Percentiles rank a stretch among this genome's conserved stretches.
These are phyloP conservation scores for Lagenidium sp. DNA, from an alignment of 352 stramenopile genomes.

Conservation along the genomic window DNA sequence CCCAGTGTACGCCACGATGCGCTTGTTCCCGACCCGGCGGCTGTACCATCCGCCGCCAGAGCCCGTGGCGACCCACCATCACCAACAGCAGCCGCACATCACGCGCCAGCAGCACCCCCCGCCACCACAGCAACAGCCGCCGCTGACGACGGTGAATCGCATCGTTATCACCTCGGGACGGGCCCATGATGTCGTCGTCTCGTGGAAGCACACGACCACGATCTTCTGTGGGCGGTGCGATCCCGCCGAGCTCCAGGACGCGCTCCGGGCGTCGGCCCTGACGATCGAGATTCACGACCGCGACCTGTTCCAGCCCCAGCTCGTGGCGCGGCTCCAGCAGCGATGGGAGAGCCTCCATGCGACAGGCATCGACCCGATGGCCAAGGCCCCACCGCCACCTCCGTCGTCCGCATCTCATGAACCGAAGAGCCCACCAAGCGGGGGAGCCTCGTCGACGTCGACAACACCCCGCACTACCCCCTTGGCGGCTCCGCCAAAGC, in stretches of 20 bases:
- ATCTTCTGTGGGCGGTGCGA: conserved; percentile 39
- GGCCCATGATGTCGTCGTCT: conserved; percentile 7
- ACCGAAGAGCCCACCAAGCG: no score
- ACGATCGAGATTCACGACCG: conserved; percentile 60
- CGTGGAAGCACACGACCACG: conserved; percentile 44
- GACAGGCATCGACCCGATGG: conserved; percentile 17
- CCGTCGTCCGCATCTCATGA: no score
- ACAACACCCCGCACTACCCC: conserved; percentile 6
- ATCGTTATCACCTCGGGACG: conserved; percentile 3
- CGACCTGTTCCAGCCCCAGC: conserved; percentile 32
- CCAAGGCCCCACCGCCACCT: not conserved
- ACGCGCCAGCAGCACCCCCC: no score
- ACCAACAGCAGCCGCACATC: no score
- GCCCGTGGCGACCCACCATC: no score
- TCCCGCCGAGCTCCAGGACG: conserved; percentile 30
- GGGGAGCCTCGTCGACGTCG: no score
- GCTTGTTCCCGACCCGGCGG: conserved; percentile 32
- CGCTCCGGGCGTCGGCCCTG: conserved; percentile 26
- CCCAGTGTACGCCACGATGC: conserved; percentile 42
- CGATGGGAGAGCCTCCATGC: conserved; percentile 58
- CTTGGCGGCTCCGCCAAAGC: conserved; percentile 12
- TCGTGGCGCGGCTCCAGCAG: conserved; percentile 22
- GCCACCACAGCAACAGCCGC: no score
- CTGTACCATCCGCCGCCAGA: conserved; percentile 9
- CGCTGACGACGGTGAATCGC: no score